Percentiles rank a stretch among this genome's conserved stretches.
These are phyloP conservation scores for Candida loeiensis DNA, from an alignment of 805 yeast species.

Conservation along the genomic window DNA sequence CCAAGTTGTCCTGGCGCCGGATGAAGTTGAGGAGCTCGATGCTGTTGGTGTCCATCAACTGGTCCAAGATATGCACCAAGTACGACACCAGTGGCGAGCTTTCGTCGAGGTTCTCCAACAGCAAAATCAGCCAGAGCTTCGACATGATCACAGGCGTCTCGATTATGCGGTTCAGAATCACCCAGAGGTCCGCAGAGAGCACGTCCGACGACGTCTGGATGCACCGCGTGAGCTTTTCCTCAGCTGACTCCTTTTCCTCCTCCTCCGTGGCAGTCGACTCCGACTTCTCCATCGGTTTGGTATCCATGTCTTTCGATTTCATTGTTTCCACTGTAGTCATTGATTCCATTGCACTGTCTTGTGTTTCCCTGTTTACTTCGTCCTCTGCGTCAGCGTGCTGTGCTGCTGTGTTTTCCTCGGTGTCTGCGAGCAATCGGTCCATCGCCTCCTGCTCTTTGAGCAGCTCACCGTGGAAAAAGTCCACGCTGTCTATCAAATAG, in stretches of 20 bases:
- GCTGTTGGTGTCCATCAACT: conserved; percentile 63
- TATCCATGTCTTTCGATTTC: conserved; percentile 9
- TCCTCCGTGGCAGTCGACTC: conserved; percentile 1
- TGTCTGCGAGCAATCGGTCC: conserved; percentile 15
- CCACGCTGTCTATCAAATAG: conserved; percentile 54
- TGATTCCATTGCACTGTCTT: conserved; percentile 4
- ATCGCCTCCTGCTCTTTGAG: conserved; percentile 22
- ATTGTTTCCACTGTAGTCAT: conserved; percentile 6
- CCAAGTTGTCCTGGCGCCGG: conserved; percentile 63
- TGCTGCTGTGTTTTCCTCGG: background rate
- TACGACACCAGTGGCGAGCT: conserved; percentile 38
- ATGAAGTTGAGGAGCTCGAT: conserved; percentile 69
- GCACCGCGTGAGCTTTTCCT: conserved; percentile 34
- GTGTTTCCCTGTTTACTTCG: conserved; percentile 2
- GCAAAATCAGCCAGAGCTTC: conserved; percentile 40
- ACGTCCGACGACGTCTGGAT: conserved; percentile 40
- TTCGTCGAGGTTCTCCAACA: conserved; percentile 30
- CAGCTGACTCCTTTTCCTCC: conserved; percentile 15
- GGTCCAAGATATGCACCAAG: conserved; percentile 69
- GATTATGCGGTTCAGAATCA: conserved; percentile 39
- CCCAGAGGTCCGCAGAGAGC: conserved; percentile 40
- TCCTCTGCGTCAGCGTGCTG: background rate
- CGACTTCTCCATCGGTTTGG: conserved; percentile 6
- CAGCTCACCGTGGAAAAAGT: conserved; percentile 34
- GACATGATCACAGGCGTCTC: conserved; percentile 39